Base-by-base conservation (phyloP, 768 basidiomycete species). In the Rhodotorula graminis region DNA sequence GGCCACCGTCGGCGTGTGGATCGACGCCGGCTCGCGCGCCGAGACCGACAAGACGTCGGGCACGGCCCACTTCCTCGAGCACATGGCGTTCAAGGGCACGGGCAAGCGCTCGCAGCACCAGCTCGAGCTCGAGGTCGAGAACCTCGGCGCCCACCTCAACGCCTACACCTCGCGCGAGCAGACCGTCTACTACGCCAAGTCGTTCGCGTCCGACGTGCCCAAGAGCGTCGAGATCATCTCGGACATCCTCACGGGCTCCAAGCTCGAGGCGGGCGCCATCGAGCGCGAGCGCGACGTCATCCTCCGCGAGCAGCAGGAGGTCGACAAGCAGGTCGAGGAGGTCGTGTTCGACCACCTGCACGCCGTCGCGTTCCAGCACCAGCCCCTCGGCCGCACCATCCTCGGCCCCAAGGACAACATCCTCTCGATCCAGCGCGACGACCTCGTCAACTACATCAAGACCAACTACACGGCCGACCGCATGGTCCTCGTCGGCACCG, bases 271-370 rank as follows among this genome's bases (percentile, higher is more conserved):
- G 64, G 76, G 85, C 40, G 93, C 94, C 1, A 88, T 99, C 77
- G 96, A 98, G 83, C 85, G 94, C 75, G 96, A 98, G 84, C 88
- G 94, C 57, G 93, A 94, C 81, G 94, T 98, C 55, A 98, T 98
- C 77, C 82, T 98, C 67, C 86, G 96, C 74, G 96, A 99, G 82
- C 94, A 96, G 84, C 91, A 97, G 84, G 96, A 98, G 84, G 96
- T 98, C 44, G 93, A 96, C 83, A 98, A 98, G 84, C 93, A 96
- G 84, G 83, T 91, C 64, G 94, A 97, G 84, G 96, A 98, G 82
- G 94, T 98, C 79, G 92, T 98, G 16, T 98, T 99, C 78, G 96
- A 98, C 83, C 96, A 99, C 81, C 83, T 99, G 70, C 96, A 99
- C 82, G 85, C 95, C 58, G 88, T 97, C 74, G 96, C 96, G 65